These are phyloP conservation scores for Torulaspora quercuum DNA, from an alignment of 805 yeast genomes.

Conservation along the genomic window DNA sequence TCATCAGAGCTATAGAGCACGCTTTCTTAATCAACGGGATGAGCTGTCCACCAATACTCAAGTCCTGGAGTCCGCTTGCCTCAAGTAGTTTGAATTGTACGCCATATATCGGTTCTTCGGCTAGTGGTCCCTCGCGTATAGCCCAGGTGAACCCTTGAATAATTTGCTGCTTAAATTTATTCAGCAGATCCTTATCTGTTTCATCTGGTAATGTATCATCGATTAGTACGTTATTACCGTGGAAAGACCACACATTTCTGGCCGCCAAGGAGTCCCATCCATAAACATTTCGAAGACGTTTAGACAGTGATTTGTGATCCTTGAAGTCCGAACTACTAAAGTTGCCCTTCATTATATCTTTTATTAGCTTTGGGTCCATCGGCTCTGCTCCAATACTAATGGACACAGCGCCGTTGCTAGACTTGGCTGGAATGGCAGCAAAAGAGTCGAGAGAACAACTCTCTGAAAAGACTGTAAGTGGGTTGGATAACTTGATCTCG, in stretches of 20 bases:
- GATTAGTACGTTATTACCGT: slow-evolving; percentile 56
- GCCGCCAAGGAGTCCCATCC: slow-evolving; percentile 84
- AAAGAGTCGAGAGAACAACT: slow-evolving; percentile 64
- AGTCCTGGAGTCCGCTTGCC: slow-evolving; percentile 39
- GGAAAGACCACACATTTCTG: slow-evolving; percentile 76
- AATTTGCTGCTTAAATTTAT: slow-evolving; percentile 50
- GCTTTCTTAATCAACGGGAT: slow-evolving; percentile 83
- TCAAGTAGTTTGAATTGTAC: slow-evolving; percentile 70
- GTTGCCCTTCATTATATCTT: slow-evolving; percentile 22
- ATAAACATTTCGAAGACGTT: slow-evolving; percentile 52
- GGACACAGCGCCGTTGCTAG: slow-evolving; percentile 51
- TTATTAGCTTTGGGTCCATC: slow-evolving; percentile 49
- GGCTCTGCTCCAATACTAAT: slow-evolving; percentile 79
- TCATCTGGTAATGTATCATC: slow-evolving; percentile 78
- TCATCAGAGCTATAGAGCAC: slow-evolving; percentile 72
- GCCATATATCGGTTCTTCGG: slow-evolving; percentile 74
- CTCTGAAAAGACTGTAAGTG: slow-evolving; percentile 76
- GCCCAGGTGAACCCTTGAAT: slow-evolving; percentile 83
- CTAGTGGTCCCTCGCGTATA: slow-evolving; percentile 82
- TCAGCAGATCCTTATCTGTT: slow-evolving; percentile 52
- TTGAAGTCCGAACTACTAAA: slow-evolving; percentile 49
- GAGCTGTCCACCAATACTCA: slow-evolving; percentile 51
- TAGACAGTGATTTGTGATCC: slow-evolving; percentile 47
- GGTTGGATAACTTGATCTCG: slow-evolving; percentile 79
- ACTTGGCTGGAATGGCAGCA: slow-evolving; percentile 59